Conservation (phyloP, 192 early-diverging fungal genomes). For the Chytriomyces hyalinus region DNA sequence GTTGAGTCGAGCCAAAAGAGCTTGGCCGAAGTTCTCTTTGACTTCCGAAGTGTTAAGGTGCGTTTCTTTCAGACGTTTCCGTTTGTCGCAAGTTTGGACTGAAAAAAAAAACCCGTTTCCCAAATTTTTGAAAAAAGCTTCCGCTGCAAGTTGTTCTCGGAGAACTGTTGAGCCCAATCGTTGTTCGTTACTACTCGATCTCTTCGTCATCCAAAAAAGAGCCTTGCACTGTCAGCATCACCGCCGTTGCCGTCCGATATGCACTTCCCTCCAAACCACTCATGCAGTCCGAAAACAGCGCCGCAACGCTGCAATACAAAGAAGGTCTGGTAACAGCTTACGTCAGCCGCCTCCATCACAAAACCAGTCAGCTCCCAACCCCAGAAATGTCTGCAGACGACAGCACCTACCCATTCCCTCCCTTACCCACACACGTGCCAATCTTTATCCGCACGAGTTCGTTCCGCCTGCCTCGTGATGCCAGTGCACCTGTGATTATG, state of each 20-base stretch:
- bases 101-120: not conserved
- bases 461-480: conserved; percentile 90
- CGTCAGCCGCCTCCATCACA: conserved; percentile 72
- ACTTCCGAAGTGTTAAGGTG: conserved; percentile 61
- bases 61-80: not conserved
- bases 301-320: conserved; percentile 41
- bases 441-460: conserved; percentile 87
- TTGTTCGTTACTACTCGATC: conserved; percentile 95
- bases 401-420: conserved; percentile 10
- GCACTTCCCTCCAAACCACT: conserved; percentile 45
- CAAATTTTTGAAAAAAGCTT: conserved; percentile 42
- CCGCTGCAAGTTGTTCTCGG: conserved; percentile 83
- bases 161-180: conserved; percentile 79
- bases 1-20: conserved; percentile 62
- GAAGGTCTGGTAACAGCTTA: conserved; percentile 87
- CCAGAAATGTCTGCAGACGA: conserved; percentile 29
- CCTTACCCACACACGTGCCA: conserved; percentile 66
- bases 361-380: not conserved
- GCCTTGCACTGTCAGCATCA: conserved; percentile 80
- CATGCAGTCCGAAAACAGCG: not conserved
- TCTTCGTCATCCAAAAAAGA: conserved; percentile 84
- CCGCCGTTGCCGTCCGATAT: conserved; percentile 89
- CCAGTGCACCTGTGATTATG: conserved; percentile 87
- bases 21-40: conserved; percentile 75
- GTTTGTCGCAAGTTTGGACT: not conserved